Evolutionary conservation across 164 flowering plant species (phyloP).

Genomic region (Umbilicus rupestris): DNA sequence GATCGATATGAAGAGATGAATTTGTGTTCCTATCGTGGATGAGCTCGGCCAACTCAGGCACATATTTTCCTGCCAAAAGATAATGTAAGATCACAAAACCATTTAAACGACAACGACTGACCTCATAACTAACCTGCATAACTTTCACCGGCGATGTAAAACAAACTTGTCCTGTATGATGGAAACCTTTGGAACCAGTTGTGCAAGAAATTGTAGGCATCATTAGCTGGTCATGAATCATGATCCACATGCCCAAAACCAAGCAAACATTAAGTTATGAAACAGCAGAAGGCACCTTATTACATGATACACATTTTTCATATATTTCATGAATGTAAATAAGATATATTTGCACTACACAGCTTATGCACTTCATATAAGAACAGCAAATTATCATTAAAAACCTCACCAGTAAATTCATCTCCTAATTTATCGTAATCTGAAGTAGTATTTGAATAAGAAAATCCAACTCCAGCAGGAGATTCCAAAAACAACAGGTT

Average conservation of each 20-base stretch:
- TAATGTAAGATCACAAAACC: neutral
- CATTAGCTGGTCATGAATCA: slow-evolving; percentile 38
- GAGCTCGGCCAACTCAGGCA: slow-evolving; percentile 80
- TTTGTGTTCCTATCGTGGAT: slow-evolving; percentile 69
- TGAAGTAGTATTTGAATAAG: slow-evolving; percentile 62
- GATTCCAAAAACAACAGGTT: slow-evolving; percentile 86
- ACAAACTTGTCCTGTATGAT: slow-evolving; percentile 34
- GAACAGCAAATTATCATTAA: neutral
- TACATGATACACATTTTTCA: neutral
- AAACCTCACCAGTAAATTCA: slow-evolving; percentile 59
- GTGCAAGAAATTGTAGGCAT: slow-evolving; percentile 64
- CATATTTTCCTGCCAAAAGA: slow-evolving; percentile 62
- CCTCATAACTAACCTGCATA: slow-evolving; percentile 63
- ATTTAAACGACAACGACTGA: neutral
- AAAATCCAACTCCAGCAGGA: slow-evolving; percentile 89
- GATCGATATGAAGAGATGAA: slow-evolving; percentile 46
- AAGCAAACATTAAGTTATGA: neutral
- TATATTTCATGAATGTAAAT: neutral
- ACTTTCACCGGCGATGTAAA: slow-evolving; percentile 94
- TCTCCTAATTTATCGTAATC: slow-evolving; percentile 69
- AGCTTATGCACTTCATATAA: neutral
- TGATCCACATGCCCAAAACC: neutral
- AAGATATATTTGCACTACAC: no score
- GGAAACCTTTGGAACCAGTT: slow-evolving; percentile 88
- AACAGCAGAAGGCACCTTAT: neutral